Percentiles rank a stretch among this genome's conserved stretches.
These are phyloP conservation scores for Backusella macrospora DNA, from an alignment of 192 early-diverging fungal genomes.

Conservation along the genomic window DNA sequence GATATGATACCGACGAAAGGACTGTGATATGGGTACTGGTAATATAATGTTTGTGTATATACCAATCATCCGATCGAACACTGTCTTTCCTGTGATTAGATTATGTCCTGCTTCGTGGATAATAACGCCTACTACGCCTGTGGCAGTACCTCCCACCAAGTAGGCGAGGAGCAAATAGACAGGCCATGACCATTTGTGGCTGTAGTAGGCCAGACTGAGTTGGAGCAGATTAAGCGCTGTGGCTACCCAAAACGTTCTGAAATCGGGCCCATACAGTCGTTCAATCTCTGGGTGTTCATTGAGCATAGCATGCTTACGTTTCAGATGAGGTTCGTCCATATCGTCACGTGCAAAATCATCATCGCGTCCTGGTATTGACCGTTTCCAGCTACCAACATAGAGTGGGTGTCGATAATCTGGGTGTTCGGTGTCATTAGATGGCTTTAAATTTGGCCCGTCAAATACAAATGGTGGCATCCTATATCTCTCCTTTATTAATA, in stretches of 20 bases:
- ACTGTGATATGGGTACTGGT: conserved; percentile 74
- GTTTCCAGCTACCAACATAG: conserved; percentile 82
- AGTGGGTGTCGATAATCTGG: conserved; percentile 74
- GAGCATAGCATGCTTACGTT: conserved; percentile 86
- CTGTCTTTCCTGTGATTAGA: conserved; percentile 69
- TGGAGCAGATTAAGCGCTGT: conserved; percentile 67
- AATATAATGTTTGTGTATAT: conserved; percentile 86
- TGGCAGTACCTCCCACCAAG: conserved; percentile 80
- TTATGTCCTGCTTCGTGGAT: conserved; percentile 94
- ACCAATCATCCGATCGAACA: conserved; percentile 82
- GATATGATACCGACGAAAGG: conserved; percentile 86
- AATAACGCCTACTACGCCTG: conserved; percentile 78
- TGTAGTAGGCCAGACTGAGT: conserved; percentile 76
- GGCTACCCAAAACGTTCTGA: conserved; percentile 75
- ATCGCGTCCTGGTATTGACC: conserved; percentile 72
- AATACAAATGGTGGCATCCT: conserved; percentile 33
- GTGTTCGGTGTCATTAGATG: background rate
- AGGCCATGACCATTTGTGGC: conserved; percentile 63
- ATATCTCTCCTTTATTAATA: background rate
- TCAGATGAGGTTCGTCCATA: conserved; percentile 93
- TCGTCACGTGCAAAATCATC: conserved; percentile 80
- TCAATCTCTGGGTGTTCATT: conserved; percentile 85
- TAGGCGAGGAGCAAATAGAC: conserved; percentile 71
- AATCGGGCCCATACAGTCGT: conserved; percentile 80
- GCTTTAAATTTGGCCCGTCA: conserved; percentile 10